Percentiles rank a stretch among this genome's conserved stretches.
phyloP scores from a whole-genome alignment of 129 eudicot species.

The Centaurea solstitialis region DNA sequence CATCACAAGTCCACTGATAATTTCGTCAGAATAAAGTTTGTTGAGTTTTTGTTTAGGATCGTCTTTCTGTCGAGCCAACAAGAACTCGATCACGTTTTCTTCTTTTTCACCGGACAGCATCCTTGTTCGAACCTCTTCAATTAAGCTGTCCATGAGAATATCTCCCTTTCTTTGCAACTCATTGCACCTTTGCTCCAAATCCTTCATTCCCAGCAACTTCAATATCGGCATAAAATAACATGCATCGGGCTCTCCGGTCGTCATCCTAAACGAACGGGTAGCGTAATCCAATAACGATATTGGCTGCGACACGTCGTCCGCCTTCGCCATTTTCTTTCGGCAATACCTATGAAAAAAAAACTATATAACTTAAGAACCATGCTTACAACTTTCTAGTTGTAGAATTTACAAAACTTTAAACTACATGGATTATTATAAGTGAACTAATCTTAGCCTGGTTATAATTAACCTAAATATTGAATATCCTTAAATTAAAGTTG shows the following conservation, averaged over 20 bases:
- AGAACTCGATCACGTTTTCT: conserved; percentile 46
- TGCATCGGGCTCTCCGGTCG: conserved; percentile 29
- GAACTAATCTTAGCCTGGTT: too few species aligned
- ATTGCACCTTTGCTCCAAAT: conserved; percentile 40
- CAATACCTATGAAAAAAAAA: conserved; percentile 11
- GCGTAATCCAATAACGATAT: conserved; percentile 34
- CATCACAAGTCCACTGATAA: conserved; percentile 53
- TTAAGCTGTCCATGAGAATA: conserved; percentile 32
- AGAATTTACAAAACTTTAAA: not conserved
- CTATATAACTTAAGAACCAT: not conserved
- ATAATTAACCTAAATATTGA: too few species aligned
- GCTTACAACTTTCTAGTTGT: not conserved
- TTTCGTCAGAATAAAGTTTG: conserved; percentile 42
- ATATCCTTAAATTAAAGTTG: not conserved
- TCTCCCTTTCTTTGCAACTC: conserved; percentile 41
- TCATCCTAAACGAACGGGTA: conserved; percentile 30
- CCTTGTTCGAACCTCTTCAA: conserved; percentile 30
- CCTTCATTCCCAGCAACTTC: conserved; percentile 34
- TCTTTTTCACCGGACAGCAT: not conserved
- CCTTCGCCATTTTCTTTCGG: not conserved
- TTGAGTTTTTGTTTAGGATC: conserved; percentile 55
- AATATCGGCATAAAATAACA: conserved; percentile 53
- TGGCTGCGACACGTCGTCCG: conserved; percentile 17
- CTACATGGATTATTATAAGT: too few species aligned
- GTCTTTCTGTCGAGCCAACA: conserved; percentile 42